Base-by-base conservation (phyloP, 257 asterid genomes). In the Ocimum tenuiflorum region DNA sequence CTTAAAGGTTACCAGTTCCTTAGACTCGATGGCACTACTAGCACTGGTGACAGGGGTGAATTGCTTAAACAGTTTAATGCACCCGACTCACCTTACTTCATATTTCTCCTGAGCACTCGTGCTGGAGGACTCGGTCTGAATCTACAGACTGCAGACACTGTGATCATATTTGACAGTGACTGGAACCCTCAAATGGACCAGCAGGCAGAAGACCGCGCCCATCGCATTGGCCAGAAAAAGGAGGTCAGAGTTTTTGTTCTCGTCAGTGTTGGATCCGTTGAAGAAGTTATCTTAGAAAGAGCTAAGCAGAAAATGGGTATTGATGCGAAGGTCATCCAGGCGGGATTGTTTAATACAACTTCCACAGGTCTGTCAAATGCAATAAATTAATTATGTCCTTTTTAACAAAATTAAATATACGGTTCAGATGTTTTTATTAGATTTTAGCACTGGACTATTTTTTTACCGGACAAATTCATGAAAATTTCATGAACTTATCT, bases 151-250 rank as follows among this genome's bases (percentile, higher is more conserved):
- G 99, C 99, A 57, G 99, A 94, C 65, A 90, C 97, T 0, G 99
- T 94, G 50, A 85, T 94, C 50, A 94, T 90, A 17, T 94, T 90
- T 66, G 99, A 94, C 81, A 94, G 99, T 66, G 99, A 94, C 66
- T 94, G 99, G 99, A 94, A 94, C 73, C 99, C 99, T 45, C 97
- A 90, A 63, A 86, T 86, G 95, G 99, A 94, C 78, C 99, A 90
- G 71, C 99, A 94, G 85, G 99, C 99, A 20, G 97, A 94, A 70
- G 99, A 94, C 74, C 85, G 99, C 59, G 99, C 99, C 43, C 99
- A 94, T 73, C 96, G 99, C 24, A 94, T 94, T 67, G 99, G 99
- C 50, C 99, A 94, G 82, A 90, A 88, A 84, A 94, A 90, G 75
- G 99, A 94, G 81, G 97, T 94, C 57, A 74, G 94, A 69, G 99